These are phyloP conservation scores for Phyllosticta citribraziliensis DNA, from an alignment of 2,329 filamentous ascomycete genomes.

Conservation along the genomic window DNA sequence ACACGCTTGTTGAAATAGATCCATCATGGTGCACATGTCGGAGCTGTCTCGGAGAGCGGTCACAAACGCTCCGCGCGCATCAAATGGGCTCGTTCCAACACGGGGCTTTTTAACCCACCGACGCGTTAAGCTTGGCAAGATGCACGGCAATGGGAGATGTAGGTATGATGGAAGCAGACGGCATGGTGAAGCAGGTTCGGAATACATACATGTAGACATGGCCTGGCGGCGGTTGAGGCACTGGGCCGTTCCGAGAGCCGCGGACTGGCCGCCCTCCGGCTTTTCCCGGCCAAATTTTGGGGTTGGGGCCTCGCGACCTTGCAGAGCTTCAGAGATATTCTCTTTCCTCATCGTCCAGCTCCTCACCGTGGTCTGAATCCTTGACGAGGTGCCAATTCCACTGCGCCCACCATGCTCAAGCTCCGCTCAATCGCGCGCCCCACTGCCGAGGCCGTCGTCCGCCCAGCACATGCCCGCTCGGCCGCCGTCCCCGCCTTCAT, in stretches of 20 bases:
- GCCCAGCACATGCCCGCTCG: constrained; percentile 26
- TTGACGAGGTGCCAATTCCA: background rate
- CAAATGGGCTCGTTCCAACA: too few species aligned
- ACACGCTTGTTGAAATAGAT: too few species aligned
- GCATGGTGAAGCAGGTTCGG: background rate
- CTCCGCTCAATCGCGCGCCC: constrained; percentile 24
- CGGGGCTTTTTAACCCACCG: too few species aligned
- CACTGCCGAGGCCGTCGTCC: constrained; percentile 26
- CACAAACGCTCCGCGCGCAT: too few species aligned
- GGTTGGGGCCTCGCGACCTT: constrained; percentile 1
- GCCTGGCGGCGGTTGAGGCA: background rate
- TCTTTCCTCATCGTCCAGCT: background rate
- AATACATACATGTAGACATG: too few species aligned
- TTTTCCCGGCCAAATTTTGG: constrained; percentile 5
- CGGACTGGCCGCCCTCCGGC: background rate
- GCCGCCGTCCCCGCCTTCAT: constrained; percentile 14
- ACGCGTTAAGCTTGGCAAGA: too few species aligned
- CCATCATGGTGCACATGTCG: too few species aligned
- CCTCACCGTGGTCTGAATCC: background rate
- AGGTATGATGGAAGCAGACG: background rate
- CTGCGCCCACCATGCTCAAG: constrained; percentile 18
- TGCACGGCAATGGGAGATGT: too few species aligned
- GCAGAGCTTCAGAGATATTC: background rate
- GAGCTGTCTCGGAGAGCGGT: too few species aligned
- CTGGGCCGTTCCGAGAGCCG: background rate